Base-by-base conservation (phyloP, 2,329 filamentous ascomycete species). In the Bimuria novae-zelandiae region DNA sequence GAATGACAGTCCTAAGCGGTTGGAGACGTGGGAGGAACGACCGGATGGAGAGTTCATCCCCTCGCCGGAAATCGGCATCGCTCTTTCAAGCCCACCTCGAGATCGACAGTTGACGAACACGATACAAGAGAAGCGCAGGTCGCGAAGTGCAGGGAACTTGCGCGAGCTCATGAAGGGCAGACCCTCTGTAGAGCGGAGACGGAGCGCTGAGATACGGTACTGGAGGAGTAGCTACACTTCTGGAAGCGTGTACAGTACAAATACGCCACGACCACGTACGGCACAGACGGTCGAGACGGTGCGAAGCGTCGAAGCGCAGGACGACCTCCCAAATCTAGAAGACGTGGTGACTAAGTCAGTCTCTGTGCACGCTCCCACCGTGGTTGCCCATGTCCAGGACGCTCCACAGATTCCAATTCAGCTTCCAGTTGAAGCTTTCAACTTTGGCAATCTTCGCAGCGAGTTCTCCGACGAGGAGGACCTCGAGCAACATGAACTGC, bases 121-220 rank as follows among this genome's bases (percentile, higher is more conserved):
- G 7, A 56, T 56, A 14, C 62, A 59, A 16, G 60, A 64, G 7
- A 71, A 68, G 48, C 69, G 71, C 27, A 65, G 69, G 55, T 75
- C 72, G 37, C 69, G 70, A 52, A 75, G 72, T 53, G 71, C 70
- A 30, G 68, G 68, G 59, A 71, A 70, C 57, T 60, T 75, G 45
- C 66, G 65, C 25, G 69, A 71, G 10, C 49, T 74, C 16, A 64
- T 61, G 6, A 71, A 64, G 33, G 55, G 55, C 12, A 61, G 58
- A 12, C 57, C 60, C 4, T 65, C 67, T 14, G 55, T 54, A 10
- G 57, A 61, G 39, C 57, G 66, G 36, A 62, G 68, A 40, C 59
- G 70, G 39, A 74, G 67, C 45, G 71, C 65, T 5, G 72, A 72
- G 41, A 73, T 73, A 50, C 63, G 66, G 32, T 70, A 68, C 55